Base-by-base conservation (phyloP, 2,329 filamentous ascomycete species). In the Exutisphaerella laricina region DNA sequence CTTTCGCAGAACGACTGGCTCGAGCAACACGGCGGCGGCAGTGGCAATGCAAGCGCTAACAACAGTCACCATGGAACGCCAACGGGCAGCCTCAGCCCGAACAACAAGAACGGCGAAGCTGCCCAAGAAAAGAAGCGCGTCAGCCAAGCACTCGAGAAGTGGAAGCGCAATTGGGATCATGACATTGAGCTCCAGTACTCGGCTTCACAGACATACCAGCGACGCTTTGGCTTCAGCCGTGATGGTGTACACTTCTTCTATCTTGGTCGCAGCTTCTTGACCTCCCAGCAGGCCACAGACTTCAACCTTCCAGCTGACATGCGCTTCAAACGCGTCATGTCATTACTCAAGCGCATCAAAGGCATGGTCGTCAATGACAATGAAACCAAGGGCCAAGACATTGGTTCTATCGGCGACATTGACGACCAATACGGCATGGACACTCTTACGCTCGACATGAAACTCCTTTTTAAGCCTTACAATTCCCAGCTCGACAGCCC, bases 191-290 rank as follows among this genome's bases (percentile, higher is more conserved):
- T 75, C 26, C 83, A 88, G 58, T 87, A 85, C 48, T 78, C 80
- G 5, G 76, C 67, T 17, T 58, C 62, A 4, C 67, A 66, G n/a
- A 59, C 68, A 4, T 69, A 69, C n/a, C 75, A 74, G 37, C 71
- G 73, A 35, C 77, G 82, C 12, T 74, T 80, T 51, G 83, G 84
- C 0, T 86, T 86, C 62, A 85, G 79, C 41, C 70, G 82, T 37
- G 83, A 87, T 54, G 82, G 76, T 1, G 76, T 85, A 10, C 82
- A 85, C 55, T 87, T 82, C 60, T 87, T 82, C 66, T 87, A 79
- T 73, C 70, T 87, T 30, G 82, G 80, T 12, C 82, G 76, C 48
- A 75, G 78, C 55, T 71, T 85, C 56, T 65, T 86, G 41, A 77
- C 79, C 58, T 76, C 77, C 47, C 57, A 58, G 30, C 56, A 58